Base-by-base conservation (phyloP, 139 green algal species). In the Picochlorum sp. region DNA sequence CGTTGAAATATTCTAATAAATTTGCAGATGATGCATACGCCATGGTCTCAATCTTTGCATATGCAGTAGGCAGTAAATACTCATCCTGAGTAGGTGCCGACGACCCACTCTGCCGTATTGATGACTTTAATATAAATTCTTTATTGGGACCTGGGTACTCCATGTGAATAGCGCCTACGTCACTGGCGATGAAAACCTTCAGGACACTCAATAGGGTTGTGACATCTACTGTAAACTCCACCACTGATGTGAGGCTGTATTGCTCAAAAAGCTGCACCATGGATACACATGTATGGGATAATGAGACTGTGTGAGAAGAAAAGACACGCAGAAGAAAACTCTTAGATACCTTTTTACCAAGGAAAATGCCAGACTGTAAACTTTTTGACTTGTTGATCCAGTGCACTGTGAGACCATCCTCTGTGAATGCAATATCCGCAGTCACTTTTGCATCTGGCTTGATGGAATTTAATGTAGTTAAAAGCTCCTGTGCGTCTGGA, bases 311-410 rank as follows among this genome's bases (percentile, higher is more conserved):
- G 9, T 14, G 8, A 41, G 7, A 11, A 41, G 34, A 41, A 41
- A 24, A 24, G 6, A 54, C 14, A 54, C 6, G 3, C 47, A 20
- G 47, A 20, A 20, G n/a, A 10, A 54, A 24, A 26, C 16, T 20
- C n/a, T 0, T 28, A 28, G 7, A 10, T 59, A 74, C 67, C 60
- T 59, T 45, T 18, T 45, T 18, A 28, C 68, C 65, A 8, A 75
- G 28, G 5, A 58, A 75, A 16, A 75, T 58, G 10, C 61, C 68
- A 38, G 68, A 75, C 38, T 75, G 68, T 37, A 75, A 63, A 24
- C 49, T 18, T 50, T 75, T 66, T 26, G 60, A 66, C 14, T 7
- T 15, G 44, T 66, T 28, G 1, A 24, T 31, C 60, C 60, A 66
- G 23, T 55, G 26, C 31, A 66, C 23, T 20, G 60, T 66, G 4